Evolutionary conservation across 2,329 filamentous ascomycete species (phyloP), one percentile per base, ranked within the genome.

Genomic region (Colletotrichum melonis): DNA sequence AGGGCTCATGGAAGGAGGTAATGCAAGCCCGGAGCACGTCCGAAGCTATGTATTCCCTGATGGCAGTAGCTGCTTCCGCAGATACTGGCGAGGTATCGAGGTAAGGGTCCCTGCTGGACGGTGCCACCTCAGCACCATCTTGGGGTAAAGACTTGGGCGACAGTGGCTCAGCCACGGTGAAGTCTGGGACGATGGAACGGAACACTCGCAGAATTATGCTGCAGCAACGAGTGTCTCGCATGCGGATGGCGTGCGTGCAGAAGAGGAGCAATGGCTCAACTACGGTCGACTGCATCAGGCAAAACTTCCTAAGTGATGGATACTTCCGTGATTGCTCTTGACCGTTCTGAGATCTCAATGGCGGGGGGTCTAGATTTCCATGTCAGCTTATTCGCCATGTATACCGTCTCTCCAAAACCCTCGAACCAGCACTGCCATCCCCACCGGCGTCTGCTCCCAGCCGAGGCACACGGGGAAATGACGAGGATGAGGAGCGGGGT

Each of bases 1-100:
- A 98, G 0, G 95, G 92, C 77, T 99, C 97, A 83, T 98, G 94
- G 63, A 99, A 91, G 2, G 94, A 97, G 1, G 92, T 94, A 80
- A 98, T 94, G 78, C 94, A 96, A 0, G 95, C 95, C 84, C 95
- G 94, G 63, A 99, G 89, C 2, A 98, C 94, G 76, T 98, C 94
- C 5, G 92, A 91, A 65, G 92, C 95, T 79, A 98, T 95, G 82
- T 95, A 99, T 79, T 98, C 95, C 65, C 95, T 92, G 75, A 98
- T 94, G 8, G 88, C 93, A 8, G 88, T 84, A 1, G 91, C 88
- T 16, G 91, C 91, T 32, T 87, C 84, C 0, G 84, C 79, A 0
- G 88, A 84, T 3, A 91, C 87, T 8, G 86, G 86, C 59, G 84
- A 86, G 71, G 84, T 82, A 75, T 82, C 84, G n/a, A 76, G 75